Evolutionary conservation across 1,139 yeast genomes (phyloP).

Genomic region (Hansenula sp.): DNA sequence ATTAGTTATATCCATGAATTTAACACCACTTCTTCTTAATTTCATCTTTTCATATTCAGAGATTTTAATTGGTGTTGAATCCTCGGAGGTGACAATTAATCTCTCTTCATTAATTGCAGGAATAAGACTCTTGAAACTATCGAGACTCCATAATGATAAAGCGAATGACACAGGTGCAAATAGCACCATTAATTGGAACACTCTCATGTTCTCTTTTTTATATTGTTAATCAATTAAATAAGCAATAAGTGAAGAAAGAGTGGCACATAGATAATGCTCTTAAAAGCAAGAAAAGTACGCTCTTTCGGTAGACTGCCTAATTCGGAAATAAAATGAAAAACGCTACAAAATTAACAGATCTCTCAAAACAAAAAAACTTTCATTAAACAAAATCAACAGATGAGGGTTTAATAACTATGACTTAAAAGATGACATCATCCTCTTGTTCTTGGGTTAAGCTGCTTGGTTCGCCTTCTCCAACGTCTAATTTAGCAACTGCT

Average conservation of each 20-base stretch:
- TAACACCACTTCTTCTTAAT: constrained; percentile 48
- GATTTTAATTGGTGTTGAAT: constrained; percentile 30
- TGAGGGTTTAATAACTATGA: background rate
- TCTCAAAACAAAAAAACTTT: too few species aligned
- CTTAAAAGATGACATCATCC: constrained; percentile 44
- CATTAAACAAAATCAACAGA: background rate
- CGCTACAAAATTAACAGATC: background rate
- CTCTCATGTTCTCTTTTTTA: background rate
- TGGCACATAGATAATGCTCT: background rate
- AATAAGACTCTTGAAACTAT: background rate
- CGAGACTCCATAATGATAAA: background rate
- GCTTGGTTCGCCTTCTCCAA: constrained; percentile 6
- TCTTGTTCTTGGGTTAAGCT: constrained; percentile 25
- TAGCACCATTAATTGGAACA: background rate
- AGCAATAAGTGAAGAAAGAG: background rate
- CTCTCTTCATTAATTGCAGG: constrained; percentile 2
- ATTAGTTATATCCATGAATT: constrained; percentile 70
- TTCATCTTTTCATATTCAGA: constrained; percentile 54
- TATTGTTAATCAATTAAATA: too few species aligned
- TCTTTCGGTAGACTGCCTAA: background rate
- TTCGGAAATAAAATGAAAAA: background rate
- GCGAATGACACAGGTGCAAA: constrained; percentile 3
- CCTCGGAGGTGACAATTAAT: constrained; percentile 13
- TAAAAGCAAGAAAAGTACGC: background rate
- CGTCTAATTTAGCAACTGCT: constrained; percentile 5